Evolutionary conservation across 352 stramenopile species (phyloP).

Genomic region (Pilasporangium apinafurcum): DNA sequence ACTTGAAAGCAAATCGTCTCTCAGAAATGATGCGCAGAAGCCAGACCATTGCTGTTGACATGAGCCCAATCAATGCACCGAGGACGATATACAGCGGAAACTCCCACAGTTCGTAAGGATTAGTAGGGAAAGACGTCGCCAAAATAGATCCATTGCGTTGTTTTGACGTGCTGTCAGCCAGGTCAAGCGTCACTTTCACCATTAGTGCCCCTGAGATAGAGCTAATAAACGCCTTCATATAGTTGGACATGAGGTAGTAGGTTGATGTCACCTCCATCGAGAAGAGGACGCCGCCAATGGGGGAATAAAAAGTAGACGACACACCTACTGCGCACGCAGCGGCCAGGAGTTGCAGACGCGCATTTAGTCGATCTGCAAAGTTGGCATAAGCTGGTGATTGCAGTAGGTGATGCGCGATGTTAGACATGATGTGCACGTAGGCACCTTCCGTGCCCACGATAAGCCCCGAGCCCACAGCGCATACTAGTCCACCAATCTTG

Average conservation of each 20-base stretch:
- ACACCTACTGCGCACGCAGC: slow-evolving; percentile 91
- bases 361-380: slow-evolving; percentile 74
- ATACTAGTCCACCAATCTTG: slow-evolving; percentile 92
- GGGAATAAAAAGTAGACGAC: slow-evolving; percentile 89
- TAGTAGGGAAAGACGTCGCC: slow-evolving; percentile 36
- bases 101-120: slow-evolving; percentile 61
- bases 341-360: slow-evolving; percentile 83
- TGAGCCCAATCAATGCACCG: slow-evolving; percentile 45
- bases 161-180: slow-evolving; percentile 46
- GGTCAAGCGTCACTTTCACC: slow-evolving; percentile 58
- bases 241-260: slow-evolving; percentile 88
- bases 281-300: slow-evolving; percentile 93
- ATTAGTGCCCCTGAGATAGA: slow-evolving; percentile 72
- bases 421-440: slow-evolving; percentile 97
- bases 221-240: slow-evolving; percentile 87
- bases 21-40: slow-evolving; percentile 51
- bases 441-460: slow-evolving; percentile 97
- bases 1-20: slow-evolving; percentile 20
- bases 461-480: slow-evolving; percentile 90
- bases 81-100: slow-evolving; percentile 64
- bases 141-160: slow-evolving; percentile 44
- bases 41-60: slow-evolving; percentile 50
- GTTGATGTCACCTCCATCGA: slow-evolving; percentile 91
- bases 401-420: slow-evolving; percentile 89
- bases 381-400: slow-evolving; percentile 57